A percentile compares a stretch with the other conserved stretches of the same genome.
Evolutionary conservation across 2,329 filamentous ascomycete genomes (phyloP).

Genomic region (Hypocrella siamensis): DNA sequence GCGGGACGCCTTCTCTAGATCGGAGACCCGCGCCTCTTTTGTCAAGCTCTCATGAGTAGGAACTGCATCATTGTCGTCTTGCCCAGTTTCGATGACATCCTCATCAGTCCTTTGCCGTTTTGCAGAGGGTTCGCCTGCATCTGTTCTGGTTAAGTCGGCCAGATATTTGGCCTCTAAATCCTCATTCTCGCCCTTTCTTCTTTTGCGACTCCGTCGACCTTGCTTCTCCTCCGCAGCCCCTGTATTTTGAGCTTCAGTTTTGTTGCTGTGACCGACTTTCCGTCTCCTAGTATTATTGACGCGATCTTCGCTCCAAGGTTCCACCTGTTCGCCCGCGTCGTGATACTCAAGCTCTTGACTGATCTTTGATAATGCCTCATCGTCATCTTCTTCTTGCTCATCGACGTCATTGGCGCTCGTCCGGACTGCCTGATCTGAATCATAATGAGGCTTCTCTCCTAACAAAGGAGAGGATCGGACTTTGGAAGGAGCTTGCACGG

Average conservation of each 20-base stretch:
- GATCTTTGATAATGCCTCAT: conserved; percentile 16
- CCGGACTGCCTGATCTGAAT: conserved; percentile 9
- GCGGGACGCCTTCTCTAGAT: conserved; percentile 60
- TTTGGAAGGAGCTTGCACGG: conserved; percentile 28
- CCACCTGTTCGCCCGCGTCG: conserved; percentile 13
- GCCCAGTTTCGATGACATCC: conserved; percentile 23
- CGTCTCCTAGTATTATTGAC: conserved; percentile 5
- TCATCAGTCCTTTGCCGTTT: conserved; percentile 35
- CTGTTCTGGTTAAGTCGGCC: conserved; percentile 44
- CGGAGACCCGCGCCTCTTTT: conserved; percentile 45
- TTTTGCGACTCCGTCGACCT: conserved; percentile 39
- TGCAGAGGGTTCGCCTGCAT: conserved; percentile 37
- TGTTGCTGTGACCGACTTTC: background rate
- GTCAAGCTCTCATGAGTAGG: conserved; percentile 43
- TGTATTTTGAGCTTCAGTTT: conserved; percentile 8
- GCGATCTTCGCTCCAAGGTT: conserved; percentile 9
- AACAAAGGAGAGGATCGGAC: conserved; percentile 26
- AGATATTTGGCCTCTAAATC: conserved; percentile 59
- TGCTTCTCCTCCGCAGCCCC: conserved; percentile 19
- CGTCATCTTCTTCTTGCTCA: conserved; percentile 8
- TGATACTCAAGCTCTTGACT: conserved; percentile 10
- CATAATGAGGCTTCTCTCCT: conserved; percentile 13
- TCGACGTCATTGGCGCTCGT: conserved; percentile 12
- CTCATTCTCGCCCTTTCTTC: conserved; percentile 51
- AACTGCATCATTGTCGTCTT: conserved; percentile 23